These are phyloP conservation scores for Leccinum uliginosum DNA, from an alignment of 768 basidiomycete genomes.

Conservation along the genomic window DNA sequence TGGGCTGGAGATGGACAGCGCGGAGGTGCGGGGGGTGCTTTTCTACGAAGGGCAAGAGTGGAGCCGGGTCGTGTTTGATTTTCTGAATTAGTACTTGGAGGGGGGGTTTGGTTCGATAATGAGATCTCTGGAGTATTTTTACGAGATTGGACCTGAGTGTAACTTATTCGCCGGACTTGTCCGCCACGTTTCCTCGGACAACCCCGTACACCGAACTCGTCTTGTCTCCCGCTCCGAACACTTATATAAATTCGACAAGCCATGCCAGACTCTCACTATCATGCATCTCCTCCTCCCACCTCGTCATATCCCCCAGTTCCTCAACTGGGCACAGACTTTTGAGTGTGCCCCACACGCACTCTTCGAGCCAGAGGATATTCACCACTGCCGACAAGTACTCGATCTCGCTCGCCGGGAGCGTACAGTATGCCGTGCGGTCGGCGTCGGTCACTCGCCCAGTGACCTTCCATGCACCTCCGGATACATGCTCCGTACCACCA, in stretches of 20 bases:
- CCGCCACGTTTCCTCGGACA: neutral
- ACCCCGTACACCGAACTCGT: neutral
- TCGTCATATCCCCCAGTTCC: slow-evolving; percentile 37
- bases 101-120: neutral
- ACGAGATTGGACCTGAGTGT: neutral
- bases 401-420: slow-evolving; percentile 75
- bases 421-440: slow-evolving; percentile 73
- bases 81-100: slow-evolving; percentile 29
- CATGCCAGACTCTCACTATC: neutral
- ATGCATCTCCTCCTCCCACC: slow-evolving; percentile 24
- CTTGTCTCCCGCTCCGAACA: neutral
- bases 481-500: slow-evolving; percentile 79
- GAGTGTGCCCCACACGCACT: slow-evolving; percentile 61
- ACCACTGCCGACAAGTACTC: slow-evolving; percentile 70
- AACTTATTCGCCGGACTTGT: neutral
- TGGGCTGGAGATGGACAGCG: slow-evolving; percentile 79
- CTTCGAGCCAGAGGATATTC: slow-evolving; percentile 69
- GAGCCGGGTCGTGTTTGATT: slow-evolving; percentile 68
- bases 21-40: slow-evolving; percentile 68
- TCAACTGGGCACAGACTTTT: slow-evolving; percentile 88
- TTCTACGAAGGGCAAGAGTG: slow-evolving; percentile 74
- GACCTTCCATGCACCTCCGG: slow-evolving; percentile 89
- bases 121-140: neutral
- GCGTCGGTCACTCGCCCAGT: slow-evolving; percentile 89
- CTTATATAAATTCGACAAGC: neutral